A percentile compares a stretch with the other conserved stretches of the same genome.
phyloP scores from a whole-genome alignment of 2,329 filamentous ascomycete species.

The Graphilbum fragrans region DNA sequence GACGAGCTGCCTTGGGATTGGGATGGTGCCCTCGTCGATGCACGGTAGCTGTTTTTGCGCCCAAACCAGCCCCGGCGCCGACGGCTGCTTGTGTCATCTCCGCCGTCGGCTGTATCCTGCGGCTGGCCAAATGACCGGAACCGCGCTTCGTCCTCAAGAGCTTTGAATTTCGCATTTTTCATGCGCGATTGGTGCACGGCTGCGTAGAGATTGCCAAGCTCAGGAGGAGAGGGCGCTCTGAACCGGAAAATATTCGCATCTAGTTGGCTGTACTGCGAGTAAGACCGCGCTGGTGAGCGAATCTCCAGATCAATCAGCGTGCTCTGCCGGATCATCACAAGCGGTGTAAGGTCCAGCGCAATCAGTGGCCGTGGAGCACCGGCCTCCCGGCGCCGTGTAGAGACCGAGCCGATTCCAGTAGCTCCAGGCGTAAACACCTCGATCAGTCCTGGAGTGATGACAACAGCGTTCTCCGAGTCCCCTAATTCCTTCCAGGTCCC shows the following conservation, averaged over 20 bases:
- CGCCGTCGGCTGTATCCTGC: constrained; percentile 29
- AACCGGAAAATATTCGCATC: constrained; percentile 76
- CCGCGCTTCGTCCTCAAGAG: constrained; percentile 51
- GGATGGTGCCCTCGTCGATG: constrained; percentile 47
- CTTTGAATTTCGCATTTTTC: constrained; percentile 80
- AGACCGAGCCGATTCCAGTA: constrained; percentile 8
- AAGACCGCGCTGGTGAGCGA: constrained; percentile 65
- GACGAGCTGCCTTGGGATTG: constrained; percentile 60
- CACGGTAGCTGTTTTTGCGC: constrained; percentile 52
- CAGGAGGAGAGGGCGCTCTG: constrained; percentile 62
- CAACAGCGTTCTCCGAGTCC: constrained; percentile 37
- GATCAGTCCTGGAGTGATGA: constrained; percentile 45
- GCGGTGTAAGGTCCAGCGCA: constrained; percentile 76
- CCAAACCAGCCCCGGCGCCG: constrained; percentile 46
- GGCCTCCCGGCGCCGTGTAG: constrained; percentile 17
- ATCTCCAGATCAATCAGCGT: constrained; percentile 92
- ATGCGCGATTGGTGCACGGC: constrained; percentile 82
- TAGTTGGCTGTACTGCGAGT: constrained; percentile 55
- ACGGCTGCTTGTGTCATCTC: constrained; percentile 31
- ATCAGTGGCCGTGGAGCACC: constrained; percentile 35
- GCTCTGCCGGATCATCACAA: constrained; percentile 81
- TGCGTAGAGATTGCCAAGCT: constrained; percentile 72
- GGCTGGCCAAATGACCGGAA: constrained; percentile 60
- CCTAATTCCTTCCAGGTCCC: constrained; percentile 49
- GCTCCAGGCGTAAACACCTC: constrained; percentile 24